Evolutionary conservation across 2,329 filamentous ascomycete genomes (phyloP), one percentile per base, ranked within the genome.

Genomic region (Fusarium graminum): DNA sequence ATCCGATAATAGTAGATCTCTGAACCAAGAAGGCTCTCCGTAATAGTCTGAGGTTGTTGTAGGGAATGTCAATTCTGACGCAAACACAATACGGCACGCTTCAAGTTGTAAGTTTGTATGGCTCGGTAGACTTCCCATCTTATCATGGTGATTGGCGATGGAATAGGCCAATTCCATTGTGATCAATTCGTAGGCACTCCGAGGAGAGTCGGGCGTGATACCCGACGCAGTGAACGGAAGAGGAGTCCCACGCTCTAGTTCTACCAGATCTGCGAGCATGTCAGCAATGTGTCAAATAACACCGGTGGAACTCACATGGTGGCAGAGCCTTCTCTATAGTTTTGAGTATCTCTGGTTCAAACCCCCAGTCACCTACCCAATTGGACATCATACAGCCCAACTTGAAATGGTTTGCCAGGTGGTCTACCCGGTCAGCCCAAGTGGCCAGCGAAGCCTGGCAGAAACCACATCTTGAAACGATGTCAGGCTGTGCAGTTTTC

Each of bases 321-420:
- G 78, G 78, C 34, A 81, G 77, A 25, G 78, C 75, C 43, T 80
- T 80, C 40, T 81, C 79, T 11, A 81, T 63, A 44, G 76, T 74
- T 28, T 76, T 74, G 10, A 77, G 56, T 3, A 81, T 71, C 4
- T 72, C 66, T 0, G 73, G 63, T 6, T 80, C 78, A 32, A 81
- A 80, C 1, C 80, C 80, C 78, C 80, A 81, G 41, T 80, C 77
- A 11, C 80, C 80, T 30, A 78, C 74, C 80, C 80, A 81, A 7
- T 78, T 75, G 9, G 71, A 74, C 79, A 81, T 81, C n/a, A 72
- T 77, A 40, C 72, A 76, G 1, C 80, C 79, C 34, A 72, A 68
- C 52, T 78, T 80, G 67, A 81, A 81, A 58, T 81, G 80, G 9
- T 80, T 77, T 0, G 79, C 78, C 0, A 81, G 65, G 58, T 81